These are phyloP conservation scores for Radiomyces spectabilis DNA, from an alignment of 192 early-diverging fungal species.

Conservation along the genomic window DNA sequence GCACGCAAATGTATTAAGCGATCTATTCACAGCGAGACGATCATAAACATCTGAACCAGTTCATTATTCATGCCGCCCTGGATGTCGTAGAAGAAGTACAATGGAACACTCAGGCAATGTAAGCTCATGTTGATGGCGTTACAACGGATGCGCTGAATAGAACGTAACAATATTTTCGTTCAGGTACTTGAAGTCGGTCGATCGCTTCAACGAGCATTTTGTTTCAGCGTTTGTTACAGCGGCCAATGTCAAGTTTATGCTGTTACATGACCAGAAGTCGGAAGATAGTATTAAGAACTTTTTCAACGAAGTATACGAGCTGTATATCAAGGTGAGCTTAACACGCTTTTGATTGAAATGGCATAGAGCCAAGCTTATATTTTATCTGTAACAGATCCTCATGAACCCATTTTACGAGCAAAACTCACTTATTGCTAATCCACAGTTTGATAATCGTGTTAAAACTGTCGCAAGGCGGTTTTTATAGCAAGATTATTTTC, in stretches of 20 bases:
- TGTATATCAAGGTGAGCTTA: slow-evolving; percentile 79
- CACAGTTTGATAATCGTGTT: slow-evolving; percentile 76
- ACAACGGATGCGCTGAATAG: too few species aligned
- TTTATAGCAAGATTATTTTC: slow-evolving; percentile 49
- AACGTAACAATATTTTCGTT: too few species aligned
- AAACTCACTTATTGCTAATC: slow-evolving; percentile 66
- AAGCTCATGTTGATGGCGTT: too few species aligned
- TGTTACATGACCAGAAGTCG: slow-evolving; percentile 73
- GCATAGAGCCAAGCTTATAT: neutral
- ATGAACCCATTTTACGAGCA: slow-evolving; percentile 88
- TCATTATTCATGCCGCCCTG: slow-evolving; percentile 92
- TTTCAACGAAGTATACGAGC: slow-evolving; percentile 77
- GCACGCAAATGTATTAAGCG: too few species aligned
- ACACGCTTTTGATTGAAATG: too few species aligned
- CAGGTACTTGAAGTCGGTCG: slow-evolving; percentile 91
- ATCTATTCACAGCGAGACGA: slow-evolving; percentile 76
- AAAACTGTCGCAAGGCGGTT: slow-evolving; percentile 63
- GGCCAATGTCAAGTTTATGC: slow-evolving; percentile 74
- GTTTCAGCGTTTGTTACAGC: slow-evolving; percentile 90
- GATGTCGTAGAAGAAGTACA: slow-evolving; percentile 95
- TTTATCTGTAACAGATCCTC: slow-evolving; percentile 41
- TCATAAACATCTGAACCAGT: slow-evolving; percentile 87
- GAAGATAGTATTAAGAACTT: slow-evolving; percentile 76
- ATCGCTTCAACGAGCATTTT: slow-evolving; percentile 91
- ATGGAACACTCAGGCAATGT: slow-evolving; percentile 83